Evolutionary conservation across 495 filamentous ascomycete genomes (phyloP), one percentile per base, ranked within the genome.

Genomic region (Lepidopterella palustris): DNA sequence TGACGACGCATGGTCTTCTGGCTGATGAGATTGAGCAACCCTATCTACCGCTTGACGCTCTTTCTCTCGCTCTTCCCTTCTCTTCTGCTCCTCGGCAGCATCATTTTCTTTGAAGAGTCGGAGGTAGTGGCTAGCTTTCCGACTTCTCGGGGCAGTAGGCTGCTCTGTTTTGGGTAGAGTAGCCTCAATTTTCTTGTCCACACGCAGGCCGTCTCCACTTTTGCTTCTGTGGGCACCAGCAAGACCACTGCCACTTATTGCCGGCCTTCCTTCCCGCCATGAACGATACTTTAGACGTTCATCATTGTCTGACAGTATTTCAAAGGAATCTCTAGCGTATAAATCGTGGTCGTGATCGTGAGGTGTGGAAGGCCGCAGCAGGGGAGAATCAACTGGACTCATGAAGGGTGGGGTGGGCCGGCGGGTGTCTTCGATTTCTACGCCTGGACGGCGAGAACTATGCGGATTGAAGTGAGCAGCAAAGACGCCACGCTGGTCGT

Each of bases 31-130:
- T 9, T 10, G 40, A 29, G 28, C n/a, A 4, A 15, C 35, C 26
- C 50, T 67, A 0, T 63, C 60, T 0, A 35, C 45, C 9, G 23
- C 8, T 6, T 58, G 60, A 6, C 60, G 59, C 13, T 67, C 64
- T 39, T 67, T 67, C 8, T 39, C 35, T 15, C 63, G 63, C 13
- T 72, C 67, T 53, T 75, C 69, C 21, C 57, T 56, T 59, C 66
- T 73, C 61, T 58, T 68, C 23, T 63, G 71, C 45, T 81, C 81
- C 20, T 79, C 73, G 11, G 76, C 79, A 10, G 74, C 75, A 24
- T 89, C 86, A 59, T 91, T 93, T 68, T 96, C 90, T 70, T 90
- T 93, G 79, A 98, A 98, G 53, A 97, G 80, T 3, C 93, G 84
- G 47, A 98, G 73, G 67, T 88, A 89, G 71, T 98, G 92, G 70